Evolutionary conservation across 768 basidiomycete genomes (phyloP), one percentile per base, ranked within the genome.

Genomic region (Trametes cinnabarina): DNA sequence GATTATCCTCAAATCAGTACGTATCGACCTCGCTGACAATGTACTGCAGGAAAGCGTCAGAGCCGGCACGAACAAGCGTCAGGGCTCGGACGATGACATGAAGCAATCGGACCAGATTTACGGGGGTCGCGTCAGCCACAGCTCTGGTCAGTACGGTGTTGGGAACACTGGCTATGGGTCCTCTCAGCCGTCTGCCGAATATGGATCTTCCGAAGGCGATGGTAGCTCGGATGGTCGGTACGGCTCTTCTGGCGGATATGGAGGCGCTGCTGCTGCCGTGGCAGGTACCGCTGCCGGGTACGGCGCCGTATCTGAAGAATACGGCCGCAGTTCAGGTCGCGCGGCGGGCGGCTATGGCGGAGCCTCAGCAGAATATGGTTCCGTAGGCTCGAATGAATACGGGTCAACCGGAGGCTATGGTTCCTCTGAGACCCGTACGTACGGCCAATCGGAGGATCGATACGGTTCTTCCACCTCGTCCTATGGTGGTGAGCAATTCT

Each of bases 31-130:
- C 37, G 17, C 14, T 39, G 11, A 15, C 17, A 15, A 5, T 39
- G 37, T 28, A 23, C 26, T 55, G 20, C 56, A 84, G 81, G 79
- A 84, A 56, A 80, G 79, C 57, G 82, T 86, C 17, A 72, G 80
- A 32, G 71, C 77, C 2, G 80, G 81, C 42, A 80, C 74, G 63
- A 86, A 86, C 67, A 84, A 85, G 63, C 78, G 83, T 17, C 72
- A 79, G 17, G 80, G 79, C 46, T 77, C 79, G 15, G 80, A 83
- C 40, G 68, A 71, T 43, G 66, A 72, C 37, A 62, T 65, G 57
- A 32, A 52, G 14, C 34, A 57, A 6, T 66, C 66, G 3, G 26
- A 55, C 20, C 56, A 63, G 25, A 54, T 64, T 17, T 66, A 65
- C 49, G 67, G 65, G 6, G 60, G 58, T 22, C 54, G 49, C 23